These are phyloP conservation scores for Coniferiporia weirii DNA, from an alignment of 1,284 basidiomycete genomes.

Conservation along the genomic window DNA sequence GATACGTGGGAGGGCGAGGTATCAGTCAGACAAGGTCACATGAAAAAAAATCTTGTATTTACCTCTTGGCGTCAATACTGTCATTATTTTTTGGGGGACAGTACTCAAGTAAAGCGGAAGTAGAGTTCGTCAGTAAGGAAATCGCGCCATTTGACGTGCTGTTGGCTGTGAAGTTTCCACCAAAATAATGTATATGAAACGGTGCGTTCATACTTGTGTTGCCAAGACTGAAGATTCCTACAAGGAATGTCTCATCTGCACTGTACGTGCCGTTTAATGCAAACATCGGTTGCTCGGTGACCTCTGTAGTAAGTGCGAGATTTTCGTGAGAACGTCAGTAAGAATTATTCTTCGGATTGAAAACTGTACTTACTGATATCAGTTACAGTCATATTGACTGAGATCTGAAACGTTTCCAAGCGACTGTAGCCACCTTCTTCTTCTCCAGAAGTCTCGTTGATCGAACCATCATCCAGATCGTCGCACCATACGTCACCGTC, in stretches of 20 bases:
- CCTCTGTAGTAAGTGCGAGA: background rate
- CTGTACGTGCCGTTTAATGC: conserved; percentile 12
- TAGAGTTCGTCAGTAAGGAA: conserved; percentile 15
- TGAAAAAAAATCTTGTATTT: no score
- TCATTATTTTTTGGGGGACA: background rate
- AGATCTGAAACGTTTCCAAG: no score
- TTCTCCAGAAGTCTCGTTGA: no score
- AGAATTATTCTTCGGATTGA: no score
- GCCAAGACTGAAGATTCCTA: conserved; percentile 13
- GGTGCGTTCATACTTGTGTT: background rate
- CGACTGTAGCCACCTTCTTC: no score
- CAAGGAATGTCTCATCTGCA: conserved; percentile 2
- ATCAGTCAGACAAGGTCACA: no score
- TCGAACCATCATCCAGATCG: no score
- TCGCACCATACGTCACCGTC: no score
- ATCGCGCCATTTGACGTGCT: background rate
- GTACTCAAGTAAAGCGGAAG: conserved; percentile 16
- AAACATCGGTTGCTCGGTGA: conserved; percentile 4
- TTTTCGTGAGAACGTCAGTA: no score
- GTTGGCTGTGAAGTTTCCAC: conserved; percentile 12
- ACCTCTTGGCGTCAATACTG: conserved; percentile 1
- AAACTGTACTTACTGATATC: no score
- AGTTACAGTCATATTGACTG: no score
- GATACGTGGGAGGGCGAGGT: no score
- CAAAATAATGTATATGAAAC: conserved; percentile 1